Evolutionary conservation across 768 basidiomycete species (phyloP), one percentile per base, ranked within the genome.

Genomic region (Lactarius sp.): DNA sequence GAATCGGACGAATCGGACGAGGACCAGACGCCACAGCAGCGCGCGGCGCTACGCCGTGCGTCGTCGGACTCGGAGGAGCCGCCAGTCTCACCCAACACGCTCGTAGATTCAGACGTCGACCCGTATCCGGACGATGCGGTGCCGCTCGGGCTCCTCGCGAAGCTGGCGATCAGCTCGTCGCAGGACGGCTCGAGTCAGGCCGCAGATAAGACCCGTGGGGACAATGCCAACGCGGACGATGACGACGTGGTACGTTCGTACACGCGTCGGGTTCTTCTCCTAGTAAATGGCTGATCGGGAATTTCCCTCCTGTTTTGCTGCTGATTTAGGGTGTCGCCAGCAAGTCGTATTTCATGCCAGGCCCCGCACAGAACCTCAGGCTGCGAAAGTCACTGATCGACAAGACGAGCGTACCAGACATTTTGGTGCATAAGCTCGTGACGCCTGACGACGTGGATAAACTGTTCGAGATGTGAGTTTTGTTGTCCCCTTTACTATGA

Each of bases 331-430:
- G 91, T 22, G 85, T 92, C 22, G 91, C 91, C 37, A 91, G 88
- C 72, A 86, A 84, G 70, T 83, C 80, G 55, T 93, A 86, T 70
- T 93, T 92, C 76, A 79, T 83, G 80, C 90, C 90, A 53, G 90
- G 89, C 9, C 89, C 90, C 20, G 85, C 89, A 0, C 85, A 83
- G 54, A 82, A 92, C 70, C 81, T 92, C 49, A 79, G 75, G 18
- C 84, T 87, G 56, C 82, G 90, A 9, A 86, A 86, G 60, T 78
- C 80, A 33, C 73, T 91, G 69, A 90, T 92, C 52, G 89, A 91
- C 69, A 85, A 83, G 62, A 87, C 90, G 66, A 87, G 83, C 67
- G 87, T 89, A 0, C 91, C 91, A 0, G 90, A 92, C 69, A 91
- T 94, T 60, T 71, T 93, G 47, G 82, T 90, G 2, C 90, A 92